Evolutionary conservation across 2,329 filamentous ascomycete genomes (phyloP), one percentile per base, ranked within the genome.

Genomic region (Penicillium concentricum): DNA sequence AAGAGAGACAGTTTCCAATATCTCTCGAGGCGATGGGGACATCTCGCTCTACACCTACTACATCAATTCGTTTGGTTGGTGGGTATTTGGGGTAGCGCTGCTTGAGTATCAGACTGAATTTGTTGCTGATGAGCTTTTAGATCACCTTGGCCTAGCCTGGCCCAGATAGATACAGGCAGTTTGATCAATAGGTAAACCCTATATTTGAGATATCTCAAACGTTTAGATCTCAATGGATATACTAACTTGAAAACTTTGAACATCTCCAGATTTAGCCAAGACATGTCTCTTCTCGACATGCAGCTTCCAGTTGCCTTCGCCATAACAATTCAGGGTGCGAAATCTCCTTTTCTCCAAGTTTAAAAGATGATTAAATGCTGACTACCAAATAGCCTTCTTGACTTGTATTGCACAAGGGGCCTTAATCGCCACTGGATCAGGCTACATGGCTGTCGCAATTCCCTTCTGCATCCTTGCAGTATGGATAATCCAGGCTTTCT

Each of bases 201-300:
- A 4, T n/a, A 12, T 28, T 3, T 44, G 24, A n/a, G 2, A 28
- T 4, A 15, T 13, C 2, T 12, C 15, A 6, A 6, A 12, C 24
- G 16, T 16, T 28, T 43, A 6, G 12, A 4, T 16, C 32, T 51
- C 37, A 30, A 43, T 41, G 15, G 37, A 51, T 32, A 32, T 32
- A 32, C 30, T 13, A 15, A 32, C 30, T 32, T 32, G 12, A 32
- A 13, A 8, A 18, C 8, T 20, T 24, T 37, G 41, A 42, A 9
- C 22, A 12, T 48, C 13, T 61, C 54, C 18, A 55, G 59, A 0
- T 63, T 63, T 50, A 64, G 61, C 24, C 77, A 80, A 58, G 79
- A 81, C 63, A 68, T 80, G 7, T 65, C 72, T 49, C 65, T 81
- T 20, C 75, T 80, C 15, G 78, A 81, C 45, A 74, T 71, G 63